phyloP scores from a whole-genome alignment of 2,329 filamentous ascomycete genomes.

The Pseudodiploospora longispora region DNA sequence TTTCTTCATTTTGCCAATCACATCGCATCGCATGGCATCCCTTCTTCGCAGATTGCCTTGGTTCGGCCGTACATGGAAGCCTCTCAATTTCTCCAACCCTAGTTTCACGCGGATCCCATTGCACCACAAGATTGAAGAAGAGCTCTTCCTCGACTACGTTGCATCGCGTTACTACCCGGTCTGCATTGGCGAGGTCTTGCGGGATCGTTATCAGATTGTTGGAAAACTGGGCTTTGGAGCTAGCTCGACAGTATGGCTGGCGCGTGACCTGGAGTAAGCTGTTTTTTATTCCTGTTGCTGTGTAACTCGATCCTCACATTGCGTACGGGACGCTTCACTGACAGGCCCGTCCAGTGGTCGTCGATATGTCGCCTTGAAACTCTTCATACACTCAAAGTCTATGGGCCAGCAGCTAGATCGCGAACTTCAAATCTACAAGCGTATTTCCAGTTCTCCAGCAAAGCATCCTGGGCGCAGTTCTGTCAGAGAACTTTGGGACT shows the following conservation, averaged over 20 bases:
- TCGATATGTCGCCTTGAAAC: no score
- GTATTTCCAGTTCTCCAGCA: no score
- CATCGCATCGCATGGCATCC: no score
- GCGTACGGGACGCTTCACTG: no score
- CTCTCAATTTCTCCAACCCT: constrained; percentile 11
- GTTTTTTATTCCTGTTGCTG: background rate
- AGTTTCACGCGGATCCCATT: constrained; percentile 6
- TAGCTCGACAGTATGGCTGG: constrained; percentile 34
- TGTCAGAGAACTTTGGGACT: no score
- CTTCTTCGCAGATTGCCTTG: constrained; percentile 8
- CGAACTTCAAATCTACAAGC: no score
- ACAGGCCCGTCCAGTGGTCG: no score
- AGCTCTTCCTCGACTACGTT: constrained; percentile 12
- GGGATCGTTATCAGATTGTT: constrained; percentile 26
- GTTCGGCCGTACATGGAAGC: constrained; percentile 1
- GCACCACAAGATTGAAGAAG: constrained; percentile 13
- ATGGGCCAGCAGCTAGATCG: no score
- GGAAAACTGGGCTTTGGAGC: constrained; percentile 34
- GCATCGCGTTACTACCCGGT: constrained; percentile 16
- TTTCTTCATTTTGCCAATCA: no score
- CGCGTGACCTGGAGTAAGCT: constrained; percentile 21
- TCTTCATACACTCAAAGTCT: no score
- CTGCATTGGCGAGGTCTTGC: constrained; percentile 16
- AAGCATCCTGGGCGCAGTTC: no score
- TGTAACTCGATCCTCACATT: no score